Base-by-base conservation (phyloP, 2,329 filamentous ascomycete species). In the Talaromyces amestolkiae region DNA sequence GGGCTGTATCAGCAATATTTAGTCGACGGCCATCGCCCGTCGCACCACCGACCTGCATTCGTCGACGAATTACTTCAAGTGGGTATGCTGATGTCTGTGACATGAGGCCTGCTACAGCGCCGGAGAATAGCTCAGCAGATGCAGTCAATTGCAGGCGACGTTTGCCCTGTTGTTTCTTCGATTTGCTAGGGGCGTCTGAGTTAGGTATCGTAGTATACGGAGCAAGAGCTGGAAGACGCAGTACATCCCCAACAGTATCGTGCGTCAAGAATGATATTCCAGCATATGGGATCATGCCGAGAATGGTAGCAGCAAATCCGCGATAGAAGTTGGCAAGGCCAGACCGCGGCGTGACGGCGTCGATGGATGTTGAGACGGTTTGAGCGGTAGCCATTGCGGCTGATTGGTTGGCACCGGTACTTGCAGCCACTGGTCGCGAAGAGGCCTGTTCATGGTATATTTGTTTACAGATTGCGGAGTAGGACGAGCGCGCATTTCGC, bases 241-340 rank as follows among this genome's bases (percentile, higher is more conserved):
- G 85, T 56, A 95, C 73, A 77, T 99, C 95, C 67, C 92, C 91
- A 47, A 90, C 87, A 4, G 91, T 92, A 77, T 99, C 95, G 80
- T 99, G 95, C 0, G 92, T 96, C 47, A 99, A 85, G 80, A 99
- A 99, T 1, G 93, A 97, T 73, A 96, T 89, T 72, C 95, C 95
- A 1, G 95, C 95, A 74, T 99, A 99, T 0, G 95, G 95, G 0
- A 99, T 82, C 94, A 99, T 99, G 71, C 95, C 95, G 67, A 96
- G 83, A 5, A 99, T 79, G 0, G 95, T 98, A 0, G 94, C 91
- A 0, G 88, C 87, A 77, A 99, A 99, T 59, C 95, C 95, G 58
- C 95, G 88, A 79, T 97, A 99, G 77, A 99, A 99, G 78, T 99
- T 99, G 64, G 87, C 79, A 0, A 98, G 76, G 3, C 94, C 94